These are phyloP conservation scores for Paramecium octaurelia DNA, from an alignment of 73 alveolate species.

Conservation along the genomic window DNA sequence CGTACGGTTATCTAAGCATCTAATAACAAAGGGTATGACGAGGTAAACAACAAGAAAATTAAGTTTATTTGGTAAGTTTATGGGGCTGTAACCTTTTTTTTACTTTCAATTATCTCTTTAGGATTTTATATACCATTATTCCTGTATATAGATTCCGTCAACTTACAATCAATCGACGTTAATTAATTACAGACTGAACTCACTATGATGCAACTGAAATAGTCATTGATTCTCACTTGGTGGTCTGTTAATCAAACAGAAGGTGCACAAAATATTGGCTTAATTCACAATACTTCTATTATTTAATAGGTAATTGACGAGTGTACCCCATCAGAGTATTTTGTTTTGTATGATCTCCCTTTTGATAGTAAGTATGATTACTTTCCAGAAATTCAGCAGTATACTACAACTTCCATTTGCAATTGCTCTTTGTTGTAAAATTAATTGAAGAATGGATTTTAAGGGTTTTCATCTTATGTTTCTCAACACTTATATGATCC, in stretches of 20 bases:
- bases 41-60: not conserved
- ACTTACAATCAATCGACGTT: not conserved
- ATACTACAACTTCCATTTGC: not conserved
- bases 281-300: not conserved
- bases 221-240: not conserved
- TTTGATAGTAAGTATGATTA: not conserved
- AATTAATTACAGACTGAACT: not conserved
- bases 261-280: not conserved
- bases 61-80: not conserved
- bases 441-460: not conserved
- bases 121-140: not conserved
- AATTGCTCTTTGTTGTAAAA: not conserved
- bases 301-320: not conserved
- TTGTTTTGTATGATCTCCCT: not conserved
- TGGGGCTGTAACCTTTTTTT: not conserved
- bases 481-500: not conserved
- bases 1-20: not conserved
- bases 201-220: not conserved
- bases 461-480: not conserved
- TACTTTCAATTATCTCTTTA: not conserved
- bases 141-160: not conserved
- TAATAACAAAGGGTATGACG: not conserved
- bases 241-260: not conserved
- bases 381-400: not conserved
- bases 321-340: not conserved